Evolutionary conservation across 257 asterid genomes (phyloP).

Genomic region (Salvia hispanica): DNA sequence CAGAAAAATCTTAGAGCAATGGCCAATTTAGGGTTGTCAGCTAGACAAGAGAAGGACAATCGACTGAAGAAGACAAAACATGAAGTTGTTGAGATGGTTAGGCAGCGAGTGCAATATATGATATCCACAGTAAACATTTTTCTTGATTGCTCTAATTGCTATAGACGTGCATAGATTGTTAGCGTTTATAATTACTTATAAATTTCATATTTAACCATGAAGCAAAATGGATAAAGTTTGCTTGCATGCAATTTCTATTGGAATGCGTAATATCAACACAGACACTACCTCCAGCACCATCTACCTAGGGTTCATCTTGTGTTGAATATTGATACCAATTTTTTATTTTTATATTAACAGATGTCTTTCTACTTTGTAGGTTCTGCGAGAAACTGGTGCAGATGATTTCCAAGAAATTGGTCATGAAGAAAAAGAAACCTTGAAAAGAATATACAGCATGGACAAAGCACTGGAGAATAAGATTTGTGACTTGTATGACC

Average conservation of each 20-base stretch:
- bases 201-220: slow-evolving; percentile 4
- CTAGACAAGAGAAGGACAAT: slow-evolving; percentile 83
- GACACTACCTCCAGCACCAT: too few species aligned
- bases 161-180: slow-evolving; percentile 15
- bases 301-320: too few species aligned
- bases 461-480: slow-evolving; percentile 83
- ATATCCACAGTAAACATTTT: slow-evolving; percentile 63
- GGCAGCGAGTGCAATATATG: slow-evolving; percentile 59
- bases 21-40: slow-evolving; percentile 82
- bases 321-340: slow-evolving; percentile 12
- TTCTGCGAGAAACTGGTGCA: slow-evolving; percentile 63
- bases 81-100: slow-evolving; percentile 92
- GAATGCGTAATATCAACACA: slow-evolving; percentile 14
- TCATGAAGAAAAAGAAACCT: slow-evolving; percentile 65
- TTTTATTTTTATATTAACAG: slow-evolving; percentile 19
- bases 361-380: slow-evolving; percentile 50
- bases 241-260: slow-evolving; percentile 14
- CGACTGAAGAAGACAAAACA: slow-evolving; percentile 76
- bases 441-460: slow-evolving; percentile 68
- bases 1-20: slow-evolving; percentile 86
- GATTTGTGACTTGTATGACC: slow-evolving; percentile 82
- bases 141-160: slow-evolving; percentile 14
- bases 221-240: slow-evolving; percentile 2
- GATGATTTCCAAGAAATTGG: slow-evolving; percentile 76
- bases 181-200: neutral